Percentiles rank a stretch among this genome's conserved stretches.
These are phyloP conservation scores for Ziziphus jujuba DNA, from an alignment of 306 rosid species.

Conservation along the genomic window DNA sequence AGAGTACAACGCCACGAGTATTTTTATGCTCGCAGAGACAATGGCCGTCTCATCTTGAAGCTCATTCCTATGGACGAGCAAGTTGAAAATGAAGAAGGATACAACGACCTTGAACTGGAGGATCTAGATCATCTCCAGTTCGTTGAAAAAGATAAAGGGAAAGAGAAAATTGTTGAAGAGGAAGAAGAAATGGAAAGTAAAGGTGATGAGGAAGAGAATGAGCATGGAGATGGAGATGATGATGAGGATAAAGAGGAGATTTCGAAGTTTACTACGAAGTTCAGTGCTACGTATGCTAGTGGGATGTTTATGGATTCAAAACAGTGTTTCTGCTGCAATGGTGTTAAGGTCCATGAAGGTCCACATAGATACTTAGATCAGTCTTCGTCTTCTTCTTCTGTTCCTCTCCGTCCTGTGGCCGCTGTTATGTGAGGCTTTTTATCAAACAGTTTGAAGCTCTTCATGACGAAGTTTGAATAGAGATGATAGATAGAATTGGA, in stretches of 20 bases:
- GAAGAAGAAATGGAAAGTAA: slow-evolving; percentile 6
- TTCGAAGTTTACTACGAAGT: no score
- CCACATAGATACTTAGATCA: slow-evolving; percentile 18
- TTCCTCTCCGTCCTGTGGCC: slow-evolving; percentile 40
- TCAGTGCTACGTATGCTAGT: background rate
- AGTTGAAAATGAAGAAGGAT: slow-evolving; percentile 4
- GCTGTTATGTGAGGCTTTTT: slow-evolving; percentile 15
- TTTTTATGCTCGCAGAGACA: slow-evolving; percentile 37
- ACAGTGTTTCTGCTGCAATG: slow-evolving; percentile 1
- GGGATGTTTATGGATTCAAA: background rate
- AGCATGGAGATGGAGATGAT: no score
- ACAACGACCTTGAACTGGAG: slow-evolving; percentile 8
- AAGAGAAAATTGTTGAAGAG: no score
- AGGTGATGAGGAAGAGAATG: background rate
- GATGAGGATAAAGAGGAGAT: no score
- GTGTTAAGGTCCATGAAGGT: background rate
- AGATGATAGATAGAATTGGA: no score
- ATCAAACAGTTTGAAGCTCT: background rate
- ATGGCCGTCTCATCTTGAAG: slow-evolving; percentile 48
- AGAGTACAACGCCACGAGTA: slow-evolving; percentile 26
- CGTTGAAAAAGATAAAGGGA: no score
- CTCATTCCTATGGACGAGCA: slow-evolving; percentile 19
- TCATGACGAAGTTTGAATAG: no score
- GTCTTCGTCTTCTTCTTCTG: slow-evolving; percentile 40
- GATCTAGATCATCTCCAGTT: background rate